These are phyloP conservation scores for Lepidium africanum DNA, from an alignment of 345 rosid genomes.

Conservation along the genomic window DNA sequence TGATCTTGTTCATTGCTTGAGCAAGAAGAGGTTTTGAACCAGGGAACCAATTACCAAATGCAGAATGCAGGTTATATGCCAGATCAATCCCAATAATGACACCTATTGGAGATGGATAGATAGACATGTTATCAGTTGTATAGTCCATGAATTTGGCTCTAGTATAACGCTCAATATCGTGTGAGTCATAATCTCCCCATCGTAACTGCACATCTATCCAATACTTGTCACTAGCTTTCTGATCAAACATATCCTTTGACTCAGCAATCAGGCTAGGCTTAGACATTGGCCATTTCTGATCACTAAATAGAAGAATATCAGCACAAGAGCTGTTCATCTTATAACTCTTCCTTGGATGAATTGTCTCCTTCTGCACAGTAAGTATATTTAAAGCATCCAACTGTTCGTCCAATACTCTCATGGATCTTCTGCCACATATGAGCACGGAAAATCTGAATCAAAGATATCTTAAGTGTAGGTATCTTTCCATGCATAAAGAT, in stretches of 20 bases:
- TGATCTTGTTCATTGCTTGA: constrained; percentile 99
- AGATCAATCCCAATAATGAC: constrained; percentile 99
- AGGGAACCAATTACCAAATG: constrained; percentile 99
- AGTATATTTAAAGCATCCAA: constrained; percentile 96
- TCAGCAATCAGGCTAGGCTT: constrained; percentile 99
- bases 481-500: constrained; percentile 99
- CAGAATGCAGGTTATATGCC: constrained; percentile 97
- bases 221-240: constrained; percentile 95
- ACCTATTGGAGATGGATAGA: constrained; percentile 99
- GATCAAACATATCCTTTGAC: constrained; percentile 97
- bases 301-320: constrained; percentile 92
- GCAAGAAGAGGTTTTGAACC: constrained; percentile 96
- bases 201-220: constrained; percentile 99
- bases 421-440: constrained; percentile 99
- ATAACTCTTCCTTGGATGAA: constrained; percentile 99
- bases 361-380: constrained; percentile 98
- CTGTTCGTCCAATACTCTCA: constrained; percentile 97
- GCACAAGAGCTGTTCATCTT: constrained; percentile 99
- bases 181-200: constrained; percentile 99
- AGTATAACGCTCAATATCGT: constrained; percentile 96
- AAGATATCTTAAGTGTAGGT: constrained; percentile 92
- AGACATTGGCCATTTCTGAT: constrained; percentile 99
- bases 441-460: constrained; percentile 98
- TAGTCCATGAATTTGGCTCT: constrained; percentile 99
- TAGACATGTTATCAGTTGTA: constrained; percentile 98